Conservation (phyloP, 768 basidiomycete species). For the Lactarius quietus region DNA sequence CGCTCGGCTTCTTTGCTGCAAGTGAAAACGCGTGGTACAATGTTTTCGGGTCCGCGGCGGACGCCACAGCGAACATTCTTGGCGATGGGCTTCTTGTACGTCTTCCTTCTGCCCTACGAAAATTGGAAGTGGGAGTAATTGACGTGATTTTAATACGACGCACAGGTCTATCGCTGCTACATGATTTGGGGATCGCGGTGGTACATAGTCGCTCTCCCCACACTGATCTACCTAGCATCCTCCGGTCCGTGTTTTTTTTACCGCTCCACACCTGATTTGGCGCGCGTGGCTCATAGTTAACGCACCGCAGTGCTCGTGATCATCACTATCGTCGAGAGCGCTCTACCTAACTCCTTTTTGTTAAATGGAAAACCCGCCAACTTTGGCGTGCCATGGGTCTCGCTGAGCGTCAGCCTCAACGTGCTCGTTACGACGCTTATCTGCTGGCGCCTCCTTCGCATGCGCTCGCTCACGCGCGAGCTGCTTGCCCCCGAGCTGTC, state of each 20-base stretch:
- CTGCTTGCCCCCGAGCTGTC: constrained; percentile 34
- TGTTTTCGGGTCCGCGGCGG: constrained; percentile 29
- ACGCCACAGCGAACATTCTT: constrained; percentile 28
- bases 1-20: constrained; percentile 26
- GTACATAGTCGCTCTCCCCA: constrained; percentile 27
- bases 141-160: background rate
- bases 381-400: constrained; percentile 41
- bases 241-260: constrained; percentile 22
- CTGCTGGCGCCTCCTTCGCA: constrained; percentile 36
- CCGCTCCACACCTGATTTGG: background rate
- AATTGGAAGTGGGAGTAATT: background rate
- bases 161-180: constrained; percentile 30
- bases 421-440: constrained; percentile 42
- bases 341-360: constrained; percentile 40
- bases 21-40: constrained; percentile 29
- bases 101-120: background rate
- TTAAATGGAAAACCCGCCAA: constrained; percentile 38
- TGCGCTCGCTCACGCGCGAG: constrained; percentile 31
- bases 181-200: constrained; percentile 30
- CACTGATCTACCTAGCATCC: constrained; percentile 28
- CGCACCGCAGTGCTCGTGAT: constrained; percentile 37
- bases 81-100: constrained; percentile 32
- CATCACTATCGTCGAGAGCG: constrained; percentile 39
- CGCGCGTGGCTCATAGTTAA: background rate
- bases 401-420: constrained; percentile 42